phyloP scores from a whole-genome alignment of 148 eudicot species.

The Polygonum maritimum region DNA sequence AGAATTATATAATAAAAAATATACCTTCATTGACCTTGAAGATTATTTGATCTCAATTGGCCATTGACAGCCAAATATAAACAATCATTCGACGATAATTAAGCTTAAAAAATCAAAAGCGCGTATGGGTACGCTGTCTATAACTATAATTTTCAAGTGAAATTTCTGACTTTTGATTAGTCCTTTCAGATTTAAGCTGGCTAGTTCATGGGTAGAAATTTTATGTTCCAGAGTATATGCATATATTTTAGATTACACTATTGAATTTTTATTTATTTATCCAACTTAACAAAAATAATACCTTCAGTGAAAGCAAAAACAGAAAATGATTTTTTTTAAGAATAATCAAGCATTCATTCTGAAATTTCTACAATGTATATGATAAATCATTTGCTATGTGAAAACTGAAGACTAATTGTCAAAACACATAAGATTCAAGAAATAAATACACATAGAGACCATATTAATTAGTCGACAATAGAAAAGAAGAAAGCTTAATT shows the following conservation, averaged over 20 bases:
- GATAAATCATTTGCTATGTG: no score
- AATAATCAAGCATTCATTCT: no score
- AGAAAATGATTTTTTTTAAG: no score
- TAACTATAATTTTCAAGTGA: not conserved
- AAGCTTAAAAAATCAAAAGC: not conserved
- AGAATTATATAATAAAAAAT: not conserved
- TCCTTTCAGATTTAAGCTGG: not conserved
- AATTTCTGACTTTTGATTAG: not conserved
- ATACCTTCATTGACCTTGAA: not conserved
- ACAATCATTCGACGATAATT: not conserved
- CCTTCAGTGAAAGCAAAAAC: no score
- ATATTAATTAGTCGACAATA: not conserved
- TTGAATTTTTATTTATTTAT: no score
- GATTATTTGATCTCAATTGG: not conserved
- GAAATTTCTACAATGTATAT: no score
- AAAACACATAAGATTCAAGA: not conserved
- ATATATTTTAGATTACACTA: not conserved
- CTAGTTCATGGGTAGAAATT: not conserved
- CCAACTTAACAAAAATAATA: no score
- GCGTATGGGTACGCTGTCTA: not conserved
- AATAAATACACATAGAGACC: not conserved
- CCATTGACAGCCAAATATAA: not conserved
- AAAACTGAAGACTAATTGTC: no score
- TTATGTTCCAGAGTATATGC: not conserved
- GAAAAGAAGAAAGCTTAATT: not conserved